Evolutionary conservation across 805 yeast species (phyloP).

Genomic region (Ogataea methanolica): DNA sequence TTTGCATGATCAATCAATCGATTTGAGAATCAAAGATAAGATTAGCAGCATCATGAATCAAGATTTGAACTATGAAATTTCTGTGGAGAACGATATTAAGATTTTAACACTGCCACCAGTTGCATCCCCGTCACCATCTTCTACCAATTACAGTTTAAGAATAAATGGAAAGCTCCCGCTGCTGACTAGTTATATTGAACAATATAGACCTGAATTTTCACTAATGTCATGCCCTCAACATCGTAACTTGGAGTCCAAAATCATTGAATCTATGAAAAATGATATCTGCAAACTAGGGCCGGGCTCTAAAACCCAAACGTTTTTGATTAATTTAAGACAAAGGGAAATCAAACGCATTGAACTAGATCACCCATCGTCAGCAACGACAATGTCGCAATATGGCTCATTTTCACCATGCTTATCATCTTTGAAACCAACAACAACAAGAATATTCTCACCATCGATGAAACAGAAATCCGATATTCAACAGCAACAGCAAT

Average conservation of each 20-base stretch:
- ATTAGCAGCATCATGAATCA: conserved; percentile 13
- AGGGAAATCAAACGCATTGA: conserved; percentile 23
- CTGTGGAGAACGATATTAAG: background rate
- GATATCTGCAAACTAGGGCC: conserved; percentile 31
- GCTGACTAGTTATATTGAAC: conserved; percentile 38
- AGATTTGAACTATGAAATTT: conserved; percentile 2
- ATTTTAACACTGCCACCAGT: conserved; percentile 2
- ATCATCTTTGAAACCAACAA: conserved; percentile 7
- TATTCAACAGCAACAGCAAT: background rate
- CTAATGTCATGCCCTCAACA: conserved; percentile 47
- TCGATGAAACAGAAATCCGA: conserved; percentile 7
- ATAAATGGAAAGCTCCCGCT: conserved; percentile 18
- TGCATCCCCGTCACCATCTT: background rate
- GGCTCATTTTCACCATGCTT: background rate
- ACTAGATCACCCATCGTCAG: conserved; percentile 1
- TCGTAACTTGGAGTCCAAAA: conserved; percentile 39
- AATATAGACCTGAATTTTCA: conserved; percentile 47
- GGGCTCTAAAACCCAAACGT: conserved; percentile 11
- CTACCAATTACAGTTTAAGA: background rate
- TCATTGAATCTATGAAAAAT: conserved; percentile 42
- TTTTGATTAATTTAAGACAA: conserved; percentile 24
- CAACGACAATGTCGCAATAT: background rate
- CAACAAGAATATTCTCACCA: conserved; percentile 13
- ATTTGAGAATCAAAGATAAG: conserved; percentile 5
- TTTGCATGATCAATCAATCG: background rate